Percentiles rank a stretch among this genome's conserved stretches.
phyloP scores from a whole-genome alignment of 169 alveolate species.

The Cryptosporidium xiaoi region DNA sequence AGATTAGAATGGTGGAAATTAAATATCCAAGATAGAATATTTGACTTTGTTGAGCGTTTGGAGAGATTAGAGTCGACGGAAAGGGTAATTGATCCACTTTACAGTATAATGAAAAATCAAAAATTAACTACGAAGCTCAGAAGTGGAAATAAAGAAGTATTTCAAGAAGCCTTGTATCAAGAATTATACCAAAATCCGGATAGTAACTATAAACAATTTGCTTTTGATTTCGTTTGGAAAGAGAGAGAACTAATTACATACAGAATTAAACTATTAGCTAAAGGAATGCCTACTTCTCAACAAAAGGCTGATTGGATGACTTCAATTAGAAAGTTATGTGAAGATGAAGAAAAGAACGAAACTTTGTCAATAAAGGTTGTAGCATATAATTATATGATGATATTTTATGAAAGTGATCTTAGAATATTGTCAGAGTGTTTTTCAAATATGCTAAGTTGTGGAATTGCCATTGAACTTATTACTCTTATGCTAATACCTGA shows the following conservation, averaged over 20 bases:
- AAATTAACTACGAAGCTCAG: slow-evolving; percentile 76
- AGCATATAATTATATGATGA: slow-evolving; percentile 81
- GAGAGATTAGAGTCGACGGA: slow-evolving; percentile 53
- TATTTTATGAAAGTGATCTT: slow-evolving; percentile 81
- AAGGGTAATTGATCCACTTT: slow-evolving; percentile 77
- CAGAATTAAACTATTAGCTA: slow-evolving; percentile 78
- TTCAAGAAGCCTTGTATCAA: slow-evolving; percentile 77
- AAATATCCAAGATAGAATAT: slow-evolving; percentile 74
- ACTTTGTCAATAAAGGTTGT: slow-evolving; percentile 76
- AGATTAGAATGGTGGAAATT: slow-evolving; percentile 74
- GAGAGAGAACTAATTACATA: slow-evolving; percentile 78
- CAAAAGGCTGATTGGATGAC: slow-evolving; percentile 82
- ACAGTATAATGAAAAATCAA: slow-evolving; percentile 79
- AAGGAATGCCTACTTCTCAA: slow-evolving; percentile 79
- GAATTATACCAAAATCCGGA: slow-evolving; percentile 77
- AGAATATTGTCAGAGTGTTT: slow-evolving; percentile 78
- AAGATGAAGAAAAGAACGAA: slow-evolving; percentile 26
- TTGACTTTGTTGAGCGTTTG: slow-evolving; percentile 67
- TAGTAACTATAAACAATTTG: slow-evolving; percentile 79
- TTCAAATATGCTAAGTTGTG: slow-evolving; percentile 80
- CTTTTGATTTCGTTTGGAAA: slow-evolving; percentile 81
- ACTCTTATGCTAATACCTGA: slow-evolving; percentile 80
- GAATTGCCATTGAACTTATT: slow-evolving; percentile 79
- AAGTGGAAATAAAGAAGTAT: slow-evolving; percentile 77
- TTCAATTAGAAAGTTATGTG: slow-evolving; percentile 38